Percentiles rank a stretch among this genome's conserved stretches.
These are phyloP conservation scores for Sclerotinia sclerotiorum DNA, from an alignment of 2,329 filamentous ascomycete species.

Conservation along the genomic window DNA sequence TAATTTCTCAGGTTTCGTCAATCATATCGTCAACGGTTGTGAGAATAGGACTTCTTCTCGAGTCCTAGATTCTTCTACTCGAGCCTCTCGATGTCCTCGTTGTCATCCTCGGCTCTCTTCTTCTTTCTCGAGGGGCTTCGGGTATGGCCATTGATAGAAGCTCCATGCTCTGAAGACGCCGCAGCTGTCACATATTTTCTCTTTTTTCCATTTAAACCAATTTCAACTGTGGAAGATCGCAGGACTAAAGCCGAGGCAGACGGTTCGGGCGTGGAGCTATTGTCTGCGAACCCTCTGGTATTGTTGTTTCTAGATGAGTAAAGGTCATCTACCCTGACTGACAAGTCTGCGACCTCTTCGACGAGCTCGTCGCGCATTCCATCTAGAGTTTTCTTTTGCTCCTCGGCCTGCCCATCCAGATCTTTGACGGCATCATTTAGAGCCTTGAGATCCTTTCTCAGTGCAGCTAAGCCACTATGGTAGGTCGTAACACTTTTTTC, in stretches of 20 bases:
- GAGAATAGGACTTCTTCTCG: not conserved
- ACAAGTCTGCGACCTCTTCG: not conserved
- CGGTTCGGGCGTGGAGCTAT: too few species aligned
- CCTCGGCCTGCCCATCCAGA: not conserved
- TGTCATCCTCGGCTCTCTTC: not conserved
- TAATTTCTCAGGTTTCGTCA: not conserved
- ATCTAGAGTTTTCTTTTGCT: not conserved
- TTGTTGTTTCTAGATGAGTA: not conserved
- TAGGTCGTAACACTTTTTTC: not conserved
- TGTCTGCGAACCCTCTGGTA: not conserved
- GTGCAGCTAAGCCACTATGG: not conserved
- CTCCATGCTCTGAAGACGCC: not conserved
- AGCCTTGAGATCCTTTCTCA: not conserved
- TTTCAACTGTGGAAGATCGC: not conserved
- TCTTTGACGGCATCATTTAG: not conserved
- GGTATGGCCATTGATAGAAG: not conserved
- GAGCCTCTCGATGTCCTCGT: not conserved
- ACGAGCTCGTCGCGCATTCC: not conserved
- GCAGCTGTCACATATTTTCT: not conserved
- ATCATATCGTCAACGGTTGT: not conserved
- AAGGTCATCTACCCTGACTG: not conserved
- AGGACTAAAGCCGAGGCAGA: too few species aligned
- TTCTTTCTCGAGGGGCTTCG: conserved; percentile 5
- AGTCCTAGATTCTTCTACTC: not conserved
- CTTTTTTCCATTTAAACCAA: not conserved